Base-by-base conservation (phyloP, 2,329 filamentous ascomycete species). In the Xylariaceae sp. region DNA sequence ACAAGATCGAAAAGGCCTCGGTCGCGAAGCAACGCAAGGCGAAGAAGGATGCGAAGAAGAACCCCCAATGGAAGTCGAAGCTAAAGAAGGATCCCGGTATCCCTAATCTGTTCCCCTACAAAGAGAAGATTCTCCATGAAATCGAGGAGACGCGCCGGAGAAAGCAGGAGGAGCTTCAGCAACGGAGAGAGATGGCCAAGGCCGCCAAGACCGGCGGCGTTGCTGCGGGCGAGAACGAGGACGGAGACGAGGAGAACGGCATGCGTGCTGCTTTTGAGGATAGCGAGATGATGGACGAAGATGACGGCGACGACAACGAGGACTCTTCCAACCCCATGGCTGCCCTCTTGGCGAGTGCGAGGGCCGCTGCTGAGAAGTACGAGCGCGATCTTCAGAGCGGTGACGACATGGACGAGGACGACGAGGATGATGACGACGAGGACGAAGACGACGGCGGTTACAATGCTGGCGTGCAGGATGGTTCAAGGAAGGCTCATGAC, bases 71-170 rank as follows among this genome's bases (percentile, higher is more conserved):
- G 91, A 85, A 88, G 64, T 91, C 90, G 56, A 89, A 91, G 72
- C 71, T 96, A 64, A 97, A 96, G 83, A 99, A 97, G 77, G 94
- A 99, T 67, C 94, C 92, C 29, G 94, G 94, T 47, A 96, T 99
- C 59, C 94, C 94, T 41, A 99, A 97, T 69, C 76, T 96, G 37
- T 99, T 96, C 75, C 94, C 94, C 0, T 96, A 94, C 80, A 99
- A 99, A 77, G 91, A 96, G 72, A 91, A 88, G 78, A 82, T 99
- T 31, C 81, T 99, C 35, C 85, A 91, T 55, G 91, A 99, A 73
- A 95, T 99, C 65, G 94, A 99, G 74, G 89, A 96, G 74, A 87
- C 84, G 65, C 87, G 87, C 68, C 76, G 86, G 62, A 77, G 82
- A 71, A 96, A 92, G 76, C 84, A 84, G 60, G 91, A 96, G 67